Percentiles rank a stretch among this genome's conserved stretches.
These are phyloP conservation scores for Fusarium pseudoanthophilum DNA, from an alignment of 2,329 filamentous ascomycete genomes.

Conservation along the genomic window DNA sequence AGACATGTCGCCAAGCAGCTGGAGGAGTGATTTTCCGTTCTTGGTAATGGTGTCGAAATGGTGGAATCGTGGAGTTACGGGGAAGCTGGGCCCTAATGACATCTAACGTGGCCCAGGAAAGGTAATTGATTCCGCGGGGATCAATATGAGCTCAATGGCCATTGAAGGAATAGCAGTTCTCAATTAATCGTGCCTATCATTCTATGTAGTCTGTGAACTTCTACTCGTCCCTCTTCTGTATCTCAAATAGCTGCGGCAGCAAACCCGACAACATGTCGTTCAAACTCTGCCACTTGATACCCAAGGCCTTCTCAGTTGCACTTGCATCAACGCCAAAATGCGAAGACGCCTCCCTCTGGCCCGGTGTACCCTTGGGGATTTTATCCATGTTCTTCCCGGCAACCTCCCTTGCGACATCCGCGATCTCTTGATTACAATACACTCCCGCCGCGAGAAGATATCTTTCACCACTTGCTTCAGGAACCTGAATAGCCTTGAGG, in stretches of 20 bases:
- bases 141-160: neutral
- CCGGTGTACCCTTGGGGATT: neutral
- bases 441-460: slow-evolving; percentile 7
- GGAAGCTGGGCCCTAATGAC: neutral
- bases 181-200: neutral
- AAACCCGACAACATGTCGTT: neutral
- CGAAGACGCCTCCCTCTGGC: neutral
- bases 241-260: neutral
- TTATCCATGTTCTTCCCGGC: neutral
- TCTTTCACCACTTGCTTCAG: slow-evolving; percentile 2
- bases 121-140: neutral
- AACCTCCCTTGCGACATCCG: neutral
- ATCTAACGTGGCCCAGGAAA: neutral
- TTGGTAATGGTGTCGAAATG: neutral
- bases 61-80: neutral
- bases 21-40: slow-evolving; percentile 1
- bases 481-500: neutral
- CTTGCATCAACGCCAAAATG: slow-evolving; percentile 11
- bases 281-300: slow-evolving; percentile 1
- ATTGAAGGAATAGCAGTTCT: fast-evolving
- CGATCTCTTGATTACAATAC: slow-evolving; percentile 10
- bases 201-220: neutral
- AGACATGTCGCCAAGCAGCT: neutral
- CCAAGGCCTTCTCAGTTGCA: neutral
- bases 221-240: neutral